Evolutionary conservation across 140 eudicot genomes (phyloP).

Genomic region (Flaveria floridana): DNA sequence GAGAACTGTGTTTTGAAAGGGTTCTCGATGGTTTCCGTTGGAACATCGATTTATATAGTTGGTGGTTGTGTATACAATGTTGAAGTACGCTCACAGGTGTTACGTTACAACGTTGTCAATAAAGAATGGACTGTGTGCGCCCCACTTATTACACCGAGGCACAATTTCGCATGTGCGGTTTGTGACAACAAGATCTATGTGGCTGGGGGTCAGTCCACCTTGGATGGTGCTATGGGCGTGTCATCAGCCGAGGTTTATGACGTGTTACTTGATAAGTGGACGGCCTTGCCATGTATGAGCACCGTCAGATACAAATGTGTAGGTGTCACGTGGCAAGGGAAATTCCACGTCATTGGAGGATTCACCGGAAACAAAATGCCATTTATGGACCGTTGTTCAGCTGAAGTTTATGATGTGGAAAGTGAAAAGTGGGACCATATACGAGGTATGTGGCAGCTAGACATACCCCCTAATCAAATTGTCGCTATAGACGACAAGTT

Average conservation of each 20-base stretch:
- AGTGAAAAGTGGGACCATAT: constrained; percentile 38
- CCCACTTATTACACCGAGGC: constrained; percentile 46
- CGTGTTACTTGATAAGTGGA: constrained; percentile 44
- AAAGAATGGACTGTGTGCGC: constrained; percentile 49
- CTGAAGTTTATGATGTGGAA: constrained; percentile 47
- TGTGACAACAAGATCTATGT: constrained; percentile 48
- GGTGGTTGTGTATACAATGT: constrained; percentile 46
- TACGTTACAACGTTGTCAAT: constrained; percentile 38
- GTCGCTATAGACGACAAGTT: constrained; percentile 42
- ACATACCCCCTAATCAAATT: constrained; percentile 64
- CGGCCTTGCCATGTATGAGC: constrained; percentile 45
- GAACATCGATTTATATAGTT: constrained; percentile 40
- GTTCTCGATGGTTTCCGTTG: constrained; percentile 45
- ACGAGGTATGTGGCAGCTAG: constrained; percentile 65
- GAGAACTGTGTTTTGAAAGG: constrained; percentile 45
- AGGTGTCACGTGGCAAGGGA: constrained; percentile 50
- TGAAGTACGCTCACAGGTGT: constrained; percentile 39
- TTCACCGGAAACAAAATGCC: constrained; percentile 38
- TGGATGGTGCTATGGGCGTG: constrained; percentile 40
- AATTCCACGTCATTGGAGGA: constrained; percentile 61
- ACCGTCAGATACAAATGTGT: constrained; percentile 52
- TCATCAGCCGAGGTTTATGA: constrained; percentile 51
- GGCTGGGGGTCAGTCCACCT: constrained; percentile 48
- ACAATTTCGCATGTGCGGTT: constrained; percentile 49
- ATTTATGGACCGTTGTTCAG: constrained; percentile 52